Evolutionary conservation across 768 basidiomycete genomes (phyloP).

Genomic region (Nidula microcarpa): DNA sequence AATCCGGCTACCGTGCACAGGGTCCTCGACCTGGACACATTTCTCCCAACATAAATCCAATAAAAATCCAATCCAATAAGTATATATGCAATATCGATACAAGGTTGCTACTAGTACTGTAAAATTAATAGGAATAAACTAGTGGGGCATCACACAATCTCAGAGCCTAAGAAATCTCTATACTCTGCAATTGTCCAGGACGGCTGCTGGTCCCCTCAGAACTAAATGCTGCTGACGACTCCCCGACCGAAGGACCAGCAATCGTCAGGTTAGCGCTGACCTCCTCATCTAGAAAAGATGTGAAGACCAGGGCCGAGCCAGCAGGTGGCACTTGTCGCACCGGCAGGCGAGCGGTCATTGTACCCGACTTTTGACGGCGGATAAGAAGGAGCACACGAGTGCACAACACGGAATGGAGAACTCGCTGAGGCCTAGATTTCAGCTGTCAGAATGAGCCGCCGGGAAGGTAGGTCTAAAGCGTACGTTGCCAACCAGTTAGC

Average conservation of each 20-base stretch:
- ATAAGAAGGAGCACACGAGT: constrained; percentile 39
- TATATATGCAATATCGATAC: too few relatives aligned
- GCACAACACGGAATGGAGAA: constrained; percentile 39
- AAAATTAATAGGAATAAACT: too few relatives aligned
- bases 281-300: constrained; percentile 16
- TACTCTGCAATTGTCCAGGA: too few relatives aligned
- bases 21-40: too few relatives aligned
- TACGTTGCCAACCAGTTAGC: constrained; percentile 42
- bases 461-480: constrained; percentile 4
- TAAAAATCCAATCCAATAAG: too few relatives aligned
- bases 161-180: too few relatives aligned
- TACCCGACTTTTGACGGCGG: constrained; percentile 20
- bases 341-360: constrained; percentile 12
- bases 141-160: too few relatives aligned
- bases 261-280: constrained; percentile 15
- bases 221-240: neutral
- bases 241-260: constrained; percentile 6
- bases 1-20: too few relatives aligned
- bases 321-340: neutral
- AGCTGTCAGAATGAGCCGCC: neutral
- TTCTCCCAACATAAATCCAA: too few relatives aligned
- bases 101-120: too few relatives aligned
- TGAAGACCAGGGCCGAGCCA: constrained; percentile 10
- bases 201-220: too few relatives aligned
- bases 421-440: constrained; percentile 31